Base-by-base conservation (phyloP, 306 rosid genomes). In the Chamaecrista fasciculata region DNA sequence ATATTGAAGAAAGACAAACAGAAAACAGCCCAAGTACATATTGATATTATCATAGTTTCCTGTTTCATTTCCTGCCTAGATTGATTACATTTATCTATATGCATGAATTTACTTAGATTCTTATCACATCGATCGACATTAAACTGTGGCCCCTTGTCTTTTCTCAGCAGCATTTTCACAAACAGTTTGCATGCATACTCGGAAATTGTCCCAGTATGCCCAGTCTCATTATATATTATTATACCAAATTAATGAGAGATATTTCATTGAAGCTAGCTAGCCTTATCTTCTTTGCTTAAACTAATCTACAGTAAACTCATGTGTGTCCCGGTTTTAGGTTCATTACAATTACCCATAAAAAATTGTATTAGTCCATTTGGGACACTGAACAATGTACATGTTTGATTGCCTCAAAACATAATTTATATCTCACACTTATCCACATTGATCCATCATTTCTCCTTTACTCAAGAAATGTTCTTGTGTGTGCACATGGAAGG, bases 101-200 rank as follows among this genome's bases (percentile, higher is more conserved):
- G 2, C 3, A 4, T 2, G 2, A 2, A 47, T 25, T 42, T 66
- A 62, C 5, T 56, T 37, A 19, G 73, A 36, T 63, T 73, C 56
- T 55, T 19, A 47, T 29, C 40, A 23, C 10, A 34, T 68, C 62
- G 26, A 34, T 68, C 62, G 26, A 42, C 43, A 50, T 58, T 62
- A 20, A 63, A 67, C 69, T 21, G 39, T 62, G 69, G 31, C 28
- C 76, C 74, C 66, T 26, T 73, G 62, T 72, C 63, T 51, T 71
- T 66, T 78, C 26, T 59, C 46, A 48, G 64, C 47, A 56, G 34
- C 87, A 65, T 44, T 37, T 62, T 69, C 15, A 24, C 78, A 49
- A 47, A 48, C 78, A 72, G 47, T 18, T 8, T 69, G 67, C 80
- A 62, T 80, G 73, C 78, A 44, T 37, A 65, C 34, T 5, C 76